Evolutionary conservation across 179 eudicot genomes (phyloP).

Genomic region (Silene coronaria): DNA sequence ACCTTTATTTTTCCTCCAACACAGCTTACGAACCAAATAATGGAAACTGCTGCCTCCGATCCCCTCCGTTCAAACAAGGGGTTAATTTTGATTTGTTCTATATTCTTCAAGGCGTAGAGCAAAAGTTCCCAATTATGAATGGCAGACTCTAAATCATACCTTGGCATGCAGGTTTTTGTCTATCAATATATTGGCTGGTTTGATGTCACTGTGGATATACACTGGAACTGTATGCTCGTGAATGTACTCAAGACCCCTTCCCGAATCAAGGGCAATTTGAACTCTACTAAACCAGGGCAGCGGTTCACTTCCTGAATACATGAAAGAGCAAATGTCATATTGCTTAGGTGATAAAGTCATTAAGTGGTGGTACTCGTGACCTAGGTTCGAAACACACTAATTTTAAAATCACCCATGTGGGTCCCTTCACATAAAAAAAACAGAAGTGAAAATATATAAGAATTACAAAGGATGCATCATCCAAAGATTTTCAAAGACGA

Average conservation of each 20-base stretch:
- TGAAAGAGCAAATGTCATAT: neutral
- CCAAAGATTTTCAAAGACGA: neutral
- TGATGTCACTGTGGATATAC: slow-evolving; percentile 67
- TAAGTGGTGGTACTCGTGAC: neutral
- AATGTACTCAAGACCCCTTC: slow-evolving; percentile 70
- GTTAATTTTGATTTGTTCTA: too few species aligned
- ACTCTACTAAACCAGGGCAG: slow-evolving; percentile 57
- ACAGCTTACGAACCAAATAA: too few species aligned
- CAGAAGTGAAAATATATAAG: neutral
- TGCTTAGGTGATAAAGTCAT: neutral
- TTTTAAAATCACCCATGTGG: neutral
- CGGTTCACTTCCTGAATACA: slow-evolving; percentile 36
- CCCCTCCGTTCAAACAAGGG: too few species aligned
- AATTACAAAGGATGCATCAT: slow-evolving; percentile 1
- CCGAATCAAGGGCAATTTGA: slow-evolving; percentile 73
- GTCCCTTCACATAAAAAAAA: neutral
- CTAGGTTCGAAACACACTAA: too few species aligned
- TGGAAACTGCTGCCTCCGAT: too few species aligned
- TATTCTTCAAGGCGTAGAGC: neutral
- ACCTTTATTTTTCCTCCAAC: too few species aligned
- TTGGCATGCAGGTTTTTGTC: slow-evolving; percentile 53
- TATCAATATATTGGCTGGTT: slow-evolving; percentile 61
- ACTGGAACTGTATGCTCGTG: slow-evolving; percentile 72
- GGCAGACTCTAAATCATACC: slow-evolving; percentile 28
- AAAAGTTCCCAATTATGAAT: neutral